phyloP scores from a whole-genome alignment of 257 asterid genomes.

The Solanum arcanum region DNA sequence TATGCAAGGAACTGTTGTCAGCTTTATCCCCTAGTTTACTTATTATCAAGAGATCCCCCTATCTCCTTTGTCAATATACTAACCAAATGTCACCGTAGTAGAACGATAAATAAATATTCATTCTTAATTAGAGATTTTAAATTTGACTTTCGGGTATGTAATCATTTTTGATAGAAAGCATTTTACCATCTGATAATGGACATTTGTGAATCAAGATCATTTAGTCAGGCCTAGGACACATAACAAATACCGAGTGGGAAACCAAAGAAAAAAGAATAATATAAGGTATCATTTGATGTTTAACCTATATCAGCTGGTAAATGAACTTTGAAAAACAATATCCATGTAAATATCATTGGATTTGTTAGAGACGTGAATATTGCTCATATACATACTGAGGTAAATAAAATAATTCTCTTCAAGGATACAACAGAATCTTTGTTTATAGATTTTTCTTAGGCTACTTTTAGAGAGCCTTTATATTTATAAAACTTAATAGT shows the following conservation, averaged over 20 bases:
- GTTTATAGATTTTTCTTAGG: too few relatives aligned
- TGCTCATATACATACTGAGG: too few relatives aligned
- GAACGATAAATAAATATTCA: too few relatives aligned
- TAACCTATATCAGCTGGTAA: background rate
- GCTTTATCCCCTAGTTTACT: background rate
- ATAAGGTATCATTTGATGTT: background rate
- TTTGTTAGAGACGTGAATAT: too few relatives aligned
- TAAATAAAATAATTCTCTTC: too few relatives aligned
- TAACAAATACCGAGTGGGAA: background rate
- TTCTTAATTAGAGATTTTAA: too few relatives aligned
- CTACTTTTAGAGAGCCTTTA: too few relatives aligned
- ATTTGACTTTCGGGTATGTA: fast-evolving
- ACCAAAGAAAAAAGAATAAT: background rate
- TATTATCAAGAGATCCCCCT: background rate
- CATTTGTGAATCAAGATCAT: background rate
- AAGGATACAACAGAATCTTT: too few relatives aligned
- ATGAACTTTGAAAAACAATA: background rate
- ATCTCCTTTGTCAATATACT: background rate
- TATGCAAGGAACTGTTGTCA: slow-evolving; percentile 26
- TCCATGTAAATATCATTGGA: background rate
- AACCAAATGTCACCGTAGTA: background rate
- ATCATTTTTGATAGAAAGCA: background rate
- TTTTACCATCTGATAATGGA: background rate
- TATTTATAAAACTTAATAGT: too few relatives aligned
- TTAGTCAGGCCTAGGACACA: background rate